Base-by-base conservation (phyloP, 768 basidiomycete species). In the Leucosporidium creatinivorum region DNA sequence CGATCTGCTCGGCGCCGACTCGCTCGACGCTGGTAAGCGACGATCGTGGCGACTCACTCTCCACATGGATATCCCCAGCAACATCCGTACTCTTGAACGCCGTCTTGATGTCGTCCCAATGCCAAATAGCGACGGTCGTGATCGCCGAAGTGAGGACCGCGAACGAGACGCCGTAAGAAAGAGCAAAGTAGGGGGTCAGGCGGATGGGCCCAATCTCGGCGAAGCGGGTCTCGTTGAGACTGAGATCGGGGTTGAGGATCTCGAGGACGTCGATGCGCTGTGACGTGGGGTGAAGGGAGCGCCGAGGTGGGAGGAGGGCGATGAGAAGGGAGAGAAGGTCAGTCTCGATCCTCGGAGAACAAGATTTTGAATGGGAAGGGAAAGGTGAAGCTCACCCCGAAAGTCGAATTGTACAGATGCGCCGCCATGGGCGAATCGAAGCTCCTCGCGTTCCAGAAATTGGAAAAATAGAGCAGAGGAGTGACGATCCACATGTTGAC, bases 111-210 rank as follows among this genome's bases (percentile, higher is more conserved):
- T 76, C 76, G 9, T 57, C 26, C 21, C 39, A 58, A 61, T 77
- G 64, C 74, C 76, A 78, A 3, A 78, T 56, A 1, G 63, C 21
- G 5, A 76, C 75, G 4, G 66, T 72, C 4, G 63, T 58, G 44
- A 78, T 54, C 3, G 75, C 74, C 9, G 71, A 64, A 0, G 73
- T 74, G 17, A 78, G 69, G 1, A 74, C 63, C 0, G 77, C 76
- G 62, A 78, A 78, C 5, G 62, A 67, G 10, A 77, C 63, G 21
- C 75, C 74, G 61, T 78, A 75, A 5, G 66, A 47, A 15, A 56
- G 62, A 3, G 49, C 66, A 21, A 68, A 73, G 50, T 74, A 77
- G 0, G 75, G 77, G 1, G 73, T 76, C 23, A 77, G 66, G 2
- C 67, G 67, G 1, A 77, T 60, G 0, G 77, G 77, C 0, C 66